Evolutionary conservation across 1,284 basidiomycete species (phyloP), one percentile per base, ranked within the genome.

Genomic region (Ceratobasidium sp.): DNA sequence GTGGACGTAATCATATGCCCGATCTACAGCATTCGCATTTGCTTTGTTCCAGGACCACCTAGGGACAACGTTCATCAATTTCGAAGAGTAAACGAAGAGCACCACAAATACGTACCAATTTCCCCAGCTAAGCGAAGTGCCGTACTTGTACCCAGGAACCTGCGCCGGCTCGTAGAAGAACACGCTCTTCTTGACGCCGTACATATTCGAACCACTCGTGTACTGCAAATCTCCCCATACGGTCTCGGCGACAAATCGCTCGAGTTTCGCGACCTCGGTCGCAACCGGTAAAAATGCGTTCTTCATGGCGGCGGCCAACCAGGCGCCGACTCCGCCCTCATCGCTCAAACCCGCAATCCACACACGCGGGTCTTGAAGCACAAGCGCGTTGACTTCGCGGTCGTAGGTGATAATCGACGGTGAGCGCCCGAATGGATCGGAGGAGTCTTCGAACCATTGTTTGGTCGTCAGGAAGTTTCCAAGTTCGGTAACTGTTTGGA

Each of bases 1-100:
- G 78, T 90, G 89, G 28, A 89, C 86, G 79, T 89, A 90, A 81
- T 90, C 88, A 77, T 89, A 90, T 1, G 86, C 88, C n/a, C 89
- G 86, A 69, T 87, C 86, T 1, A 84, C 86, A 0, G 86, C 86
- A 77, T 83, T 89, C 0, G 88, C 86, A 0, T 82, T 85, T 0
- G 86, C 87, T 63, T 76, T 66, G 47, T 76, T 76, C 75, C 75
- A 76, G 1, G 73, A 75, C 73, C 73, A 75, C 73, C 73, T 75
- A 31, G 2, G 37, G 17, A 35, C 23, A n/a, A n/a, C n/a, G n/a
- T 58, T 56, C 3, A 10, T n/a, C 39, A 26, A 31, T 49, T 35
- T 31, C 35, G 31, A 33, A 17, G 3, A 45, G 42, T 13, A 1
- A 23, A 51, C 31, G 8, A 58, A 15, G 10, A 10, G 13, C n/a